Evolutionary conservation across 306 rosid species (phyloP).

Genomic region (Malus sylvestris): DNA sequence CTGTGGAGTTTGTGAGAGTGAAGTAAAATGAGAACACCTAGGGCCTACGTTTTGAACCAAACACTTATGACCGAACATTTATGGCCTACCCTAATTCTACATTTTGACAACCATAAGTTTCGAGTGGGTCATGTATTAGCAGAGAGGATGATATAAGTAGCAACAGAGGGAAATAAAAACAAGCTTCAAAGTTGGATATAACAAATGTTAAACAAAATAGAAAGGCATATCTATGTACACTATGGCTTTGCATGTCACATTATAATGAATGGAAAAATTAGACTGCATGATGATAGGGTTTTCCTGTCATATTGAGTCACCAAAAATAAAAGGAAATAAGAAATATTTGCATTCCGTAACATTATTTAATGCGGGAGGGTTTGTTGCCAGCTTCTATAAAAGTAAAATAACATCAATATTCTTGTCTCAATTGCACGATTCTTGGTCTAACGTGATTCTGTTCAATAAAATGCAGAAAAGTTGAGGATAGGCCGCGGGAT

Average conservation of each 20-base stretch:
- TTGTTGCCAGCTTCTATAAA: not conserved
- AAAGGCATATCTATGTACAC: not conserved
- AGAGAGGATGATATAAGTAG: not conserved
- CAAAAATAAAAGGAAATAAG: not conserved
- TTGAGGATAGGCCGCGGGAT: slow-evolving; percentile 87
- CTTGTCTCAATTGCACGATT: not conserved
- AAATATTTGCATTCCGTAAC: not conserved
- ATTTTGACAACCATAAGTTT: not conserved
- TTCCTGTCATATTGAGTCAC: not conserved
- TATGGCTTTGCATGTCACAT: not conserved
- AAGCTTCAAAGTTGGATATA: not conserved
- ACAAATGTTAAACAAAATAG: not conserved
- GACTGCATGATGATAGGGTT: not conserved
- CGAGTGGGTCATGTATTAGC: not conserved
- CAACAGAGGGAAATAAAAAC: not conserved
- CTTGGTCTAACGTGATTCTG: slow-evolving; percentile 15
- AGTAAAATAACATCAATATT: not conserved
- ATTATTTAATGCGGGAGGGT: not conserved
- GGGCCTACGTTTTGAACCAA: too few relatives aligned
- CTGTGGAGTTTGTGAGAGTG: not conserved
- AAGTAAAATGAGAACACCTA: not conserved
- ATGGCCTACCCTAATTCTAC: not conserved
- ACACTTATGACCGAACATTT: too few relatives aligned
- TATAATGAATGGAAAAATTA: not conserved
- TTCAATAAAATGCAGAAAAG: slow-evolving; percentile 48